Evolutionary conservation across 2,329 filamentous ascomycete genomes (phyloP).

Genomic region (Fusarium secorum): DNA sequence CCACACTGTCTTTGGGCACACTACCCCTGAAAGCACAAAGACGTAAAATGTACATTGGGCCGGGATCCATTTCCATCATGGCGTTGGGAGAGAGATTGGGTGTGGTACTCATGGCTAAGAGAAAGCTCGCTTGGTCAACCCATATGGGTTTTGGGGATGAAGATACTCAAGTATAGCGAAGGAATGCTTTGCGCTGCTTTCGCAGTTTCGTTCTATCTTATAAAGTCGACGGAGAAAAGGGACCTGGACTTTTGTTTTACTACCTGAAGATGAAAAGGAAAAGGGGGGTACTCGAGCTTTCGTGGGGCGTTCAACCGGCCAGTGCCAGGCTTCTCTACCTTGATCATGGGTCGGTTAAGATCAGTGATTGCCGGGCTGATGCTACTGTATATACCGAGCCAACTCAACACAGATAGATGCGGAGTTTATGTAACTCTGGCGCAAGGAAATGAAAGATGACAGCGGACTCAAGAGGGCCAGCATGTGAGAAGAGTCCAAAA

Average conservation of each 20-base stretch:
- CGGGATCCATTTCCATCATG: constrained; percentile 29
- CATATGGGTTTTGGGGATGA: neutral
- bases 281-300: constrained; percentile 17
- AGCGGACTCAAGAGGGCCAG: neutral
- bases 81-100: constrained; percentile 28
- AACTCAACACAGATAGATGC: constrained; percentile 24
- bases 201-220: neutral
- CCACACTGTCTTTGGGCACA: constrained; percentile 3
- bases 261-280: constrained; percentile 11
- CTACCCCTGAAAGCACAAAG: neutral
- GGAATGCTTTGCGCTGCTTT: constrained; percentile 3
- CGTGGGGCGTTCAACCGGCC: constrained; percentile 40
- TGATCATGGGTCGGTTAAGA: constrained; percentile 10
- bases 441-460: constrained; percentile 11
- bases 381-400: constrained; percentile 30
- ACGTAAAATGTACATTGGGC: constrained; percentile 31
- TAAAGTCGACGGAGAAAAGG: constrained; percentile 1
- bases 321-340: constrained; percentile 16
- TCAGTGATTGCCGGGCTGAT: constrained; percentile 5
- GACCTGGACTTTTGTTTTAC: constrained; percentile 16
- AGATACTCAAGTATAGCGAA: neutral
- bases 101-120: constrained; percentile 1
- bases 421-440: constrained; percentile 18
- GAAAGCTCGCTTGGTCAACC: constrained; percentile 16
- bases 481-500: neutral